Base-by-base conservation (phyloP, 225 moss, liverwort and hornwort species). In the Rhytidiadelphus loreus region DNA sequence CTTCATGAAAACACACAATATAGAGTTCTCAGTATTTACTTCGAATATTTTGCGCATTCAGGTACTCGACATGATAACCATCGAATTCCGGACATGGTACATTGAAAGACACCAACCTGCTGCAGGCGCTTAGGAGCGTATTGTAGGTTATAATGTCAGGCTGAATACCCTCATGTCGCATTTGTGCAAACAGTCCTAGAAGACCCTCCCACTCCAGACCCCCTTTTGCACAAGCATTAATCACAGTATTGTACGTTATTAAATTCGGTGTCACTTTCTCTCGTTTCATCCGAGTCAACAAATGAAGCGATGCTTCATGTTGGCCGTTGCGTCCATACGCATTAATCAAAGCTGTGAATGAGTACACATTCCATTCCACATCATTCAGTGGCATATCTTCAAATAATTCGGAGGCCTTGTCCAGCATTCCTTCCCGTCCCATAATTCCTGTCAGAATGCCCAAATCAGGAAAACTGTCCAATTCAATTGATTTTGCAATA, bases 341-440 rank as follows among this genome's bases (percentile, higher is more conserved):
- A 81, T 99, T 99, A 64, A 99, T 99, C 50, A 99, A 88, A 50
- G 99, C 99, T 30, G 99, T 99, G 91, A 99, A 99, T 12, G 99
- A 97, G 91, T 99, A 99, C n/a, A 99, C 99, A 57, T 99, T 99
- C 99, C 99, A 99, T 86, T 99, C 97, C 33, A 99, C 97, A 16
- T 95, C 95, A 29, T 96, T 97, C 53, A 89, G 92, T 11, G 99
- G 97, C 99, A 99, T 99, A 71, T 99, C 97, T 93, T 99, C 99
- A 62, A 99, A 99, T 53, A 99, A 94, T 91, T 99, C 99, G 3
- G 96, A 94, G 23, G 97, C 96, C 82, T 95, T 95, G 84, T 99
- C 99, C 77, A 99, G 92, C 99, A 99, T 96, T 56, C 97, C 99
- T 89, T 99, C 99, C 35, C 99, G 93, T 20, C 99, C 99, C 93